phyloP scores from a whole-genome alignment of 1,139 yeast genomes.

The Candida anutae region DNA sequence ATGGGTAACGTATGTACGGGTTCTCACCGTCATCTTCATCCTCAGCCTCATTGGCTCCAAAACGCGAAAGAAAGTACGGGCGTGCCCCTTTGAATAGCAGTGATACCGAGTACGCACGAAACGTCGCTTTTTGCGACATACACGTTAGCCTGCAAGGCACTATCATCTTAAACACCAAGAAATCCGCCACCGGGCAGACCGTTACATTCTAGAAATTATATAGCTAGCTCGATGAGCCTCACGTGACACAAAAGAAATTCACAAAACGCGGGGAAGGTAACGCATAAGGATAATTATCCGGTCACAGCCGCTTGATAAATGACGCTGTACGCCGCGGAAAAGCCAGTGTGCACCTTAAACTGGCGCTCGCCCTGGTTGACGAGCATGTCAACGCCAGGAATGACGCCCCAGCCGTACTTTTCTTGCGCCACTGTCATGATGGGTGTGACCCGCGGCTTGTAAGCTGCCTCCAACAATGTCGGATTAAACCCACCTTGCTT shows the following conservation, averaged over 20 bases:
- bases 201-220: too few relatives aligned
- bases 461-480: conserved; percentile 81
- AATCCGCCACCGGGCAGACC: too few relatives aligned
- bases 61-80: conserved; percentile 19
- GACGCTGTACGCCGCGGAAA: conserved; percentile 51
- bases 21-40: conserved; percentile 18
- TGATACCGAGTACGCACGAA: conserved; percentile 1
- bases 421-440: conserved; percentile 67
- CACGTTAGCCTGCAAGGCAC: too few relatives aligned
- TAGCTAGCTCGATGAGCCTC: too few relatives aligned
- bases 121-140: too few relatives aligned
- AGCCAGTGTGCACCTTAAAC: conserved; percentile 72
- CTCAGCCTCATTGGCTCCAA: conserved; percentile 8
- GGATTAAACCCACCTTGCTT: conserved; percentile 34
- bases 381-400: conserved; percentile 87
- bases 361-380: conserved; percentile 90
- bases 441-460: conserved; percentile 81
- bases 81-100: conserved; percentile 19
- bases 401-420: conserved; percentile 56
- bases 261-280: too few relatives aligned
- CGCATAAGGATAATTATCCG: too few relatives aligned
- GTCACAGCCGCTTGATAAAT: conserved; percentile 55
- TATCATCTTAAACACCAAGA: too few relatives aligned
- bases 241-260: too few relatives aligned
- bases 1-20: conserved; percentile 37